A percentile compares a stretch with the other conserved stretches of the same genome.
These are phyloP conservation scores for Scleromitrula shiraiana DNA, from an alignment of 2,329 filamentous ascomycete genomes.

Conservation along the genomic window DNA sequence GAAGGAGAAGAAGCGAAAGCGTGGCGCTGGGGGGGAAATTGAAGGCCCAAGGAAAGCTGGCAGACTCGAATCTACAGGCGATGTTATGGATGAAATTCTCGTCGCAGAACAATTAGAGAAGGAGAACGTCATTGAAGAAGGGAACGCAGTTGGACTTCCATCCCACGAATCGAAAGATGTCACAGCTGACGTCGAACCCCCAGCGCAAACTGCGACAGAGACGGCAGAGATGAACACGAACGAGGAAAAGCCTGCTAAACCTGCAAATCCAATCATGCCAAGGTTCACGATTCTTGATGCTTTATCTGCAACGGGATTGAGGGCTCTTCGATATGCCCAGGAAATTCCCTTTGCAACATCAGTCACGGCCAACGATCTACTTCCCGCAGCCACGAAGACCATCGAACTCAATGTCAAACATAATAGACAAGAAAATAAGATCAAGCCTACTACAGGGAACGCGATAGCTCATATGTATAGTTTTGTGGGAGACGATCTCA, in stretches of 20 bases:
- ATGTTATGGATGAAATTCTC: neutral
- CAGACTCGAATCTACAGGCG: slow-evolving; percentile 14
- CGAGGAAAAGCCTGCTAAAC: neutral
- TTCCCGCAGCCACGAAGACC: slow-evolving; percentile 64
- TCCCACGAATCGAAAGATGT: neutral
- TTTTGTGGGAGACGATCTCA: slow-evolving; percentile 42
- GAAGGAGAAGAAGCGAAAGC: slow-evolving; percentile 42
- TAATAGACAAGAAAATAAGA: slow-evolving; percentile 65
- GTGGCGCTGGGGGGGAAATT: slow-evolving; percentile 26
- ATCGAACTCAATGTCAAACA: slow-evolving; percentile 81
- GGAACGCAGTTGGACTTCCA: neutral
- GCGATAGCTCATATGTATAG: slow-evolving; percentile 89
- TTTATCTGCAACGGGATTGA: slow-evolving; percentile 84
- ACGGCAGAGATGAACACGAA: neutral
- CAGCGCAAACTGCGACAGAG: neutral
- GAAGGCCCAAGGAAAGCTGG: slow-evolving; percentile 31
- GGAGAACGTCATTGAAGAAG: neutral
- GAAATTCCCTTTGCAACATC: slow-evolving; percentile 80
- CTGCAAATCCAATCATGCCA: slow-evolving; percentile 14
- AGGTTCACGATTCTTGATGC: slow-evolving; percentile 86
- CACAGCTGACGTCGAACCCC: neutral
- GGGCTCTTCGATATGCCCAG: slow-evolving; percentile 83
- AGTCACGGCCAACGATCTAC: slow-evolving; percentile 85
- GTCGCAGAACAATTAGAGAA: neutral
- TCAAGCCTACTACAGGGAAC: slow-evolving; percentile 70